Conservation (phyloP, 106 monocot species). For the Dendrobium nobile region DNA sequence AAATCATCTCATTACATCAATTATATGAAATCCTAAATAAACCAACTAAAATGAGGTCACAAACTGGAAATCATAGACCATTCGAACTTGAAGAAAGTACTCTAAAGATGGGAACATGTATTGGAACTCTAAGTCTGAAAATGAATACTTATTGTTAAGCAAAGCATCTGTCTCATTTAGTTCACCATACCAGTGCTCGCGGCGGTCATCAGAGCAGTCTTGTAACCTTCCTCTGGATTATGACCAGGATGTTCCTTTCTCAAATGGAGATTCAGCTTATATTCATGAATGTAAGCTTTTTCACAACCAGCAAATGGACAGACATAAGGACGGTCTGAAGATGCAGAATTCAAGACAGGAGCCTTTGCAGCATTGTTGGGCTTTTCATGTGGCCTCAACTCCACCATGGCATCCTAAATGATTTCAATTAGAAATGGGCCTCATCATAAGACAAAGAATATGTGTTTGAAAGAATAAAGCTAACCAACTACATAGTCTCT, state of each 20-base stretch:
- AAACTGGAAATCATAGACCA: background rate
- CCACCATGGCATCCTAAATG: background rate
- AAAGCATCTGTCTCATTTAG: slow-evolving; percentile 21
- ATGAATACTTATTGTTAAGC: slow-evolving; percentile 8
- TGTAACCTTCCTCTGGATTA: slow-evolving; percentile 20
- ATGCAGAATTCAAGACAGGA: slow-evolving; percentile 17
- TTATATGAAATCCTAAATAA: background rate
- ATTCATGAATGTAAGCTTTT: slow-evolving; percentile 64
- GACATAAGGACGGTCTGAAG: slow-evolving; percentile 50
- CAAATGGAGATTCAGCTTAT: slow-evolving; percentile 67
- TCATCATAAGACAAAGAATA: no score
- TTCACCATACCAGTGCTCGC: slow-evolving; percentile 16
- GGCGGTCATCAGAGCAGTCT: background rate
- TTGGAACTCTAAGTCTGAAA: background rate
- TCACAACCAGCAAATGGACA: slow-evolving; percentile 60
- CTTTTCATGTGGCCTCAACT: background rate
- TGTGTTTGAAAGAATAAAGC: no score
- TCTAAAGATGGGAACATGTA: background rate
- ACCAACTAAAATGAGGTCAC: background rate
- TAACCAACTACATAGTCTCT: no score
- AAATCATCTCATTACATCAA: background rate
- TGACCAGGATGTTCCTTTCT: slow-evolving; percentile 49
- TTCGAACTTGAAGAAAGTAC: background rate
- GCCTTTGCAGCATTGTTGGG: slow-evolving; percentile 10
- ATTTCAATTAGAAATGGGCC: background rate